Percentiles rank a stretch among this genome's conserved stretches.
These are phyloP conservation scores for Elsinoe necatrix DNA, from an alignment of 2,329 filamentous ascomycete species.

Conservation along the genomic window DNA sequence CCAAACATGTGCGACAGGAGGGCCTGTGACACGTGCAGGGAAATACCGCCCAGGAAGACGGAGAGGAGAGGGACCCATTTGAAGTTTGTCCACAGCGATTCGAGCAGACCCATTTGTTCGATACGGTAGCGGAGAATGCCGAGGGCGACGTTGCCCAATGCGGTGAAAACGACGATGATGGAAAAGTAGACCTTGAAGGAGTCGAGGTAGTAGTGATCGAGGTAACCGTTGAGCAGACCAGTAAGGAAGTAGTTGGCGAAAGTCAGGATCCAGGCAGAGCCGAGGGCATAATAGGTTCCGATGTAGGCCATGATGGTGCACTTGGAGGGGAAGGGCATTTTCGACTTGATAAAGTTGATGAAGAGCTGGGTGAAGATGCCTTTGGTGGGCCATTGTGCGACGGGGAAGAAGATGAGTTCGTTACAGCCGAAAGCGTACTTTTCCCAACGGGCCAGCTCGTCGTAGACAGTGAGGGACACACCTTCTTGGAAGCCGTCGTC, in stretches of 20 bases:
- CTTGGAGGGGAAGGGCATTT: slow-evolving; percentile 67
- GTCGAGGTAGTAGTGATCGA: slow-evolving; percentile 74
- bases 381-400: slow-evolving; percentile 61
- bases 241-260: slow-evolving; percentile 66
- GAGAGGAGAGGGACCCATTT: slow-evolving; percentile 54
- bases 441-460: slow-evolving; percentile 77
- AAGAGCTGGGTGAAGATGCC: slow-evolving; percentile 76
- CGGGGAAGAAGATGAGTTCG: slow-evolving; percentile 71
- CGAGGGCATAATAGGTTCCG: slow-evolving; percentile 72
- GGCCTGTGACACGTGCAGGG: slow-evolving; percentile 34
- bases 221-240: slow-evolving; percentile 67
- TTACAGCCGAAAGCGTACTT: slow-evolving; percentile 82
- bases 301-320: slow-evolving; percentile 69
- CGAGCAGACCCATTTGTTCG: slow-evolving; percentile 53
- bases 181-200: slow-evolving; percentile 74
- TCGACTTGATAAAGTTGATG: slow-evolving; percentile 62
- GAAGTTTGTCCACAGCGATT: slow-evolving; percentile 45
- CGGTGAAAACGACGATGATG: slow-evolving; percentile 70
- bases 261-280: slow-evolving; percentile 66
- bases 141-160: slow-evolving; percentile 62
- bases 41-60: slow-evolving; percentile 35
- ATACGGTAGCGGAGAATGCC: slow-evolving; percentile 65
- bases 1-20: slow-evolving; percentile 34
- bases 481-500: slow-evolving; percentile 75
- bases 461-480: slow-evolving; percentile 75